A percentile compares a stretch with the other conserved stretches of the same genome.
These are phyloP conservation scores for Rauvolfia tetraphylla DNA, from an alignment of 257 asterid genomes.

Conservation along the genomic window DNA sequence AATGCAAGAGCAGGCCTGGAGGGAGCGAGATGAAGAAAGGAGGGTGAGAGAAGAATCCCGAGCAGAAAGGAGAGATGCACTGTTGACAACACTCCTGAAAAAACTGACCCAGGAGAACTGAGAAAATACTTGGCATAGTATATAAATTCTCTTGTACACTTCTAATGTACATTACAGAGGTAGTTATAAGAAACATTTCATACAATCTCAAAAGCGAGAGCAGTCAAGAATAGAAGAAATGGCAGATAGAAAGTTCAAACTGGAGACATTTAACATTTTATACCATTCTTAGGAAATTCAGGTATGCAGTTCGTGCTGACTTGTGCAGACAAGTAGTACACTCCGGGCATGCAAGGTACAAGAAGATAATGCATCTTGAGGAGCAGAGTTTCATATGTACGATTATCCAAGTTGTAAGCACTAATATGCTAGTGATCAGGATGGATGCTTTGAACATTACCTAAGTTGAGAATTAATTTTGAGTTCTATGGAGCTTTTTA, in stretches of 20 bases:
- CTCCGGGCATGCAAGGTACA: neutral
- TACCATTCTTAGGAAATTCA: neutral
- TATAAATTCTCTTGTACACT: neutral
- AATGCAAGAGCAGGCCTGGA: conserved; percentile 55
- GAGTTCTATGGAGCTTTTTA: neutral
- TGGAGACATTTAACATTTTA: neutral
- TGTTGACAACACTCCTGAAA: conserved; percentile 53
- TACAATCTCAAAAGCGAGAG: neutral
- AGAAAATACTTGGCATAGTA: conserved; percentile 14
- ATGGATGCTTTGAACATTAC: neutral
- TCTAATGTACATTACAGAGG: neutral
- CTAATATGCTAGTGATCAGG: neutral
- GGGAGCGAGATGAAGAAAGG: conserved; percentile 61
- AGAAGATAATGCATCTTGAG: neutral
- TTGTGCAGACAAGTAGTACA: neutral
- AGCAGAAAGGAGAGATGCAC: conserved; percentile 67
- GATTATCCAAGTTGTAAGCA: neutral
- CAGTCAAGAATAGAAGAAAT: neutral
- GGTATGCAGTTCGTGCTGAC: neutral
- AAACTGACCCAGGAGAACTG: conserved; percentile 41
- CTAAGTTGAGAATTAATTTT: neutral
- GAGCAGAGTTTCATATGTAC: neutral
- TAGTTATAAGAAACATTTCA: neutral
- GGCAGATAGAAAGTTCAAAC: neutral
- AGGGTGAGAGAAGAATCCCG: conserved; percentile 58